Base-by-base conservation (phyloP, 352 stramenopile genomes). In the Globisporangium middletonii region DNA sequence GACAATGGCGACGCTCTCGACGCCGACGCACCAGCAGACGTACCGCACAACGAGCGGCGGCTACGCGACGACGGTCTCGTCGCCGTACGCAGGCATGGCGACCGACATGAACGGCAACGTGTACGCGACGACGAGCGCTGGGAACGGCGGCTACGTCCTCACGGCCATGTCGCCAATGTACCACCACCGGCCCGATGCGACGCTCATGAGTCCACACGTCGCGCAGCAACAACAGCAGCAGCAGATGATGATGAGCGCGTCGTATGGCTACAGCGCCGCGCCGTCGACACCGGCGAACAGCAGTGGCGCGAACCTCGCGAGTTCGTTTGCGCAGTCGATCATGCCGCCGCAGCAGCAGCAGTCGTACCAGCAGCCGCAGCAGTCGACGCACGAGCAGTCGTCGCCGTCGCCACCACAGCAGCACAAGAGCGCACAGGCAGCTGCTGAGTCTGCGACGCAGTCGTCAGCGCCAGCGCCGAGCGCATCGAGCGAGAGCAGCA, bases 101-200 rank as follows among this genome's bases (percentile, higher is more conserved):
- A 67, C 66, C 44, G 63, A 71, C 55, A 70, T 82, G 63, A 79
- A 75, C 55, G 54, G 61, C 50, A 70, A 70, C 47, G 70, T 86
- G 66, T 89, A 86, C 62, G 58, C 68, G 19, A 53, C 68, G 15
- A 55, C 62, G 5, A 67, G 50, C 42, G 66, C 53, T 59, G 62
- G 53, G 59, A 37, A 65, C 60, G 33, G 65, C 23, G 60, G 76
- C 46, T 81, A 78, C 64, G 60, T 54, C 37, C 48, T 50, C 13
- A 19, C 54, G 9, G 55, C 70, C 15, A 65, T 71, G 48, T 68
- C 77, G 67, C 64, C 61, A 49, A 67, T 65, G 30, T 82, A 84
- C 53, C 72, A 26, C 30, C 48, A n/a, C 51, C 45, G 47, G 5
- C 47, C 41, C 41, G 41, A 61, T 0, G 12, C 33, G 33, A 12